Conservation (phyloP, 2,329 filamentous ascomycete genomes). For the Coniochaeta hoffmannii region DNA sequence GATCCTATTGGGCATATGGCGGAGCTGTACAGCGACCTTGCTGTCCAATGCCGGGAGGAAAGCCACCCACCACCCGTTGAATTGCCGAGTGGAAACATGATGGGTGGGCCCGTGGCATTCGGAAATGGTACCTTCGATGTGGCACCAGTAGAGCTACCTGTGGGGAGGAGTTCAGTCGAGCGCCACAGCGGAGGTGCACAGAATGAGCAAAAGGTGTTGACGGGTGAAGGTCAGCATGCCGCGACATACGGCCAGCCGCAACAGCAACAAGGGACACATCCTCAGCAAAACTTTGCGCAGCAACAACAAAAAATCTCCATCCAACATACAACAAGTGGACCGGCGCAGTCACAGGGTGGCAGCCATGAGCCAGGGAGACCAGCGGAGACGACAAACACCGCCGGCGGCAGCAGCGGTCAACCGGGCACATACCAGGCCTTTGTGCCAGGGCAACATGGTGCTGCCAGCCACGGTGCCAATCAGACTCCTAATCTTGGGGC, state of each 20-base stretch:
- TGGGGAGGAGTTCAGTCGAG: constrained; percentile 22
- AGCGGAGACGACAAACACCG: neutral
- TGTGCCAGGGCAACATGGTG: neutral
- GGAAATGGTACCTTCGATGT: constrained; percentile 7
- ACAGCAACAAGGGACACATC: neutral
- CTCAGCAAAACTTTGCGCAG: neutral
- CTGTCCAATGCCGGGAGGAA: constrained; percentile 31
- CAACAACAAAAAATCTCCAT: constrained; percentile 2
- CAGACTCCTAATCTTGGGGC: constrained; percentile 3
- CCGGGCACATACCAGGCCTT: constrained; percentile 1
- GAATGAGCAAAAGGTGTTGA: neutral
- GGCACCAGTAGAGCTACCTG: constrained; percentile 29
- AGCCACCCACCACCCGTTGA: constrained; percentile 36
- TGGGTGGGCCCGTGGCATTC: constrained; percentile 12
- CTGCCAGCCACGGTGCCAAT: neutral
- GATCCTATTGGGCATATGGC: constrained; percentile 37
- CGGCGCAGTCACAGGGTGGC: constrained; percentile 3
- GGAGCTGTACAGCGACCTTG: constrained; percentile 39
- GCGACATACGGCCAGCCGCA: neutral
- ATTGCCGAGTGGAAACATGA: constrained; percentile 29
- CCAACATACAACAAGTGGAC: neutral
- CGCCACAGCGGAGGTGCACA: neutral
- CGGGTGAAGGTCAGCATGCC: neutral
- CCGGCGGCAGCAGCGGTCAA: neutral
- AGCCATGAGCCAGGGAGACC: neutral